A percentile compares a stretch with the other conserved stretches of the same genome.
phyloP scores from a whole-genome alignment of 768 basidiomycete genomes.

The Xerocomellus dryophilus region DNA sequence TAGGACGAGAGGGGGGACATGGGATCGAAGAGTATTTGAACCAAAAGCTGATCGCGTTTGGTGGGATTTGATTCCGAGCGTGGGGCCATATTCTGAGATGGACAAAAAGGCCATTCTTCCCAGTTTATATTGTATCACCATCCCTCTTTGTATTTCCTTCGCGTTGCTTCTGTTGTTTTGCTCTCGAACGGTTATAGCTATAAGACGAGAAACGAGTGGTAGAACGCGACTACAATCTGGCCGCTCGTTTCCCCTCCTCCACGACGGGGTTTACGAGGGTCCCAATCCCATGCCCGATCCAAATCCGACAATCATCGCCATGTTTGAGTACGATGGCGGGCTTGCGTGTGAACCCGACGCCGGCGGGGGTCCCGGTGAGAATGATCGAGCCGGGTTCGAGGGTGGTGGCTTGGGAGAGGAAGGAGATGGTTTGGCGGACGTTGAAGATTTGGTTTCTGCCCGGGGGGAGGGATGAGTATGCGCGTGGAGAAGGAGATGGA shows the following conservation, averaged over 20 bases:
- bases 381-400: conserved; percentile 80
- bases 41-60: conserved; percentile 77
- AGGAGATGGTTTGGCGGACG: conserved; percentile 71
- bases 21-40: conserved; percentile 90
- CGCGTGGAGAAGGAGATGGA: neutral
- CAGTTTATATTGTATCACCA: conserved; percentile 1
- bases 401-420: conserved; percentile 82
- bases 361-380: conserved; percentile 79
- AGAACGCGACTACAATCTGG: conserved; percentile 40
- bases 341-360: conserved; percentile 74
- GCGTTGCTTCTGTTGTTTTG: neutral
- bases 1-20: conserved; percentile 82
- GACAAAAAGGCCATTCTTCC: neutral
- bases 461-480: neutral
- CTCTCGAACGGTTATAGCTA: neutral
- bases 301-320: conserved; percentile 69
- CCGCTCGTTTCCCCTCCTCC: conserved; percentile 50
- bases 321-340: conserved; percentile 69
- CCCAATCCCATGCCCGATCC: conserved; percentile 71
- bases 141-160: neutral
- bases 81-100: neutral
- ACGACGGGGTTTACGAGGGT: conserved; percentile 75
- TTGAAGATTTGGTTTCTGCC: conserved; percentile 77
- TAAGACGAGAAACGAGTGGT: neutral
- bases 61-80: conserved; percentile 47